Conservation (phyloP, 2,329 filamentous ascomycete species). For the Fusarium mangiferae region DNA sequence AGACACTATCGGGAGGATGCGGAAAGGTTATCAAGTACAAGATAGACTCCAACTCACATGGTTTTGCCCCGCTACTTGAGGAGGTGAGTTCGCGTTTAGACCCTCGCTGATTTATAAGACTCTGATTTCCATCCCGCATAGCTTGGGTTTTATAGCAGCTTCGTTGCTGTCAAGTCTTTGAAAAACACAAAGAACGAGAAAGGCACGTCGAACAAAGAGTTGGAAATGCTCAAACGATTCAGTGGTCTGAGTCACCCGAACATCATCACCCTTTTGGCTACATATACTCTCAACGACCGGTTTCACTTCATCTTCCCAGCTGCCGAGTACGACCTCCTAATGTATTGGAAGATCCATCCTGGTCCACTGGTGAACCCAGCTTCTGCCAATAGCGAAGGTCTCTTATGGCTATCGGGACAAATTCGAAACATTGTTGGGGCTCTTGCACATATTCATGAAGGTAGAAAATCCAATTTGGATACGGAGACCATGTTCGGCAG, state of each 20-base stretch:
- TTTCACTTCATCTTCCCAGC: background rate
- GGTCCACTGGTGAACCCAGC: background rate
- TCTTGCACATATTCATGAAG: background rate
- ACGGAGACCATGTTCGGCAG: background rate
- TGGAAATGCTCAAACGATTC: background rate
- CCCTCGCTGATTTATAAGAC: accelerated
- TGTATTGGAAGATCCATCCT: background rate
- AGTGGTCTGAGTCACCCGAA: accelerated
- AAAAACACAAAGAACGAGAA: background rate
- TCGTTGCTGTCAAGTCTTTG: background rate
- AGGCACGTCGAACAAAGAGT: background rate
- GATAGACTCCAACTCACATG: background rate
- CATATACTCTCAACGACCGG: background rate
- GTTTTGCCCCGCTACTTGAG: background rate
- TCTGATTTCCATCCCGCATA: background rate
- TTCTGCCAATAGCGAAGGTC: background rate
- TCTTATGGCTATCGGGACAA: background rate
- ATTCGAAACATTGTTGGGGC: background rate
- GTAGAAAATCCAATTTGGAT: accelerated
- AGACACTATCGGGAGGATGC: background rate
- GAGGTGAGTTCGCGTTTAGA: background rate
- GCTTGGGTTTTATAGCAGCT: background rate
- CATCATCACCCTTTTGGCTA: background rate
- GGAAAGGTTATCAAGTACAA: background rate
- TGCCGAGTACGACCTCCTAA: background rate